These are phyloP conservation scores for Fusarium palustre DNA, from an alignment of 2,329 filamentous ascomycete genomes.

Conservation along the genomic window DNA sequence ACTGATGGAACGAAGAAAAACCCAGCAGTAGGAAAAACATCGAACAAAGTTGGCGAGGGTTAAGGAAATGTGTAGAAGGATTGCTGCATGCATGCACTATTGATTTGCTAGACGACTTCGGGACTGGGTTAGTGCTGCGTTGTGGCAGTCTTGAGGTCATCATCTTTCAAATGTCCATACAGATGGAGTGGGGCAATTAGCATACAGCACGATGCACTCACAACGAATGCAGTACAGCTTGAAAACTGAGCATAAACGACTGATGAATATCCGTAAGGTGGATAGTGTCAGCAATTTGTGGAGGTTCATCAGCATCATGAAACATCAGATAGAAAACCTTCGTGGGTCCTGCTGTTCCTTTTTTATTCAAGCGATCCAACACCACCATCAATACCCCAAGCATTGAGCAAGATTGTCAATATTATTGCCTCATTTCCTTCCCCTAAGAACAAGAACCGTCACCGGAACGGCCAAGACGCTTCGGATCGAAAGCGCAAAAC, in stretches of 20 bases:
- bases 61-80: background rate
- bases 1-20: background rate
- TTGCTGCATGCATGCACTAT: background rate
- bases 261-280: background rate
- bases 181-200: background rate
- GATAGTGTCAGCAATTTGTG: background rate
- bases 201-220: background rate
- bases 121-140: background rate
- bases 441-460: background rate
- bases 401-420: slow-evolving; percentile 5
- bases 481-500: background rate
- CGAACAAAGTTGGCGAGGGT: background rate
- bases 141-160: too few relatives aligned
- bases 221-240: too few relatives aligned
- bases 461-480: background rate
- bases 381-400: slow-evolving; percentile 5
- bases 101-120: background rate
- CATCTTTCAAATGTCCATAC: background rate
- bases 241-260: background rate
- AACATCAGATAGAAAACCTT: background rate
- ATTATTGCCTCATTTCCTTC: slow-evolving; percentile 16
- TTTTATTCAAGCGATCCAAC: slow-evolving; percentile 26
- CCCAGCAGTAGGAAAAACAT: background rate
- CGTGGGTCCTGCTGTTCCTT: slow-evolving; percentile 23
- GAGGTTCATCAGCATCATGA: background rate